Base-by-base conservation (phyloP, 345 rosid genomes). In the Eucalyptus dawsonii region DNA sequence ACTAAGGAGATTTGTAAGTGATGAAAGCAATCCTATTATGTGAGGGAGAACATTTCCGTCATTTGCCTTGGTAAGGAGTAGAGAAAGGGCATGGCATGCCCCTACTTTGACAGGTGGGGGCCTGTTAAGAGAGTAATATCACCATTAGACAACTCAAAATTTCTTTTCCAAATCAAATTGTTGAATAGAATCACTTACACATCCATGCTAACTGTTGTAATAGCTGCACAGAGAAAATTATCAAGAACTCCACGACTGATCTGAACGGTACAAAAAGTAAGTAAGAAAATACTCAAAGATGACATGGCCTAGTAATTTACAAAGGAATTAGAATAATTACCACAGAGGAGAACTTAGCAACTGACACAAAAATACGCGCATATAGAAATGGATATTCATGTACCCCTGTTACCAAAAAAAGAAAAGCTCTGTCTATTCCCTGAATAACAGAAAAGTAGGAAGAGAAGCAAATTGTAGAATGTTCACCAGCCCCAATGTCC, bases 91-190 rank as follows among this genome's bases (percentile, higher is more conserved):
- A 87, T 93, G 94, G 91, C 99, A 97, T 83, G 98, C 99, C 87
- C 99, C 99, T 88, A 96, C 96, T 95, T 97, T 97, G 89, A 96
- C 98, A 80, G 97, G 94, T 87, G 97, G 96, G 80, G 99, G 96
- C 90, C 99, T 97, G 95, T 86, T 87, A 88, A 89, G 60, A 88
- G 60, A 88, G 89, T 45, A 34, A 47, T 16, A 88, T 80, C 88
- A 80, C 72, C 47, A 88, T 87, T 86, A 86, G 83, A 88, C 88
- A 88, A 91, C 88, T 90, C 90, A 86, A 69, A 87, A 80, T 85
- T 83, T 85, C 34, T 45, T 37, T 42, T 76, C 83, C 85, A 22
- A 40, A 47, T 54, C 87, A 87, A 87, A 87, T 24, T 67, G 51
- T 47, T 37, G 89, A 88, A 88, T 24, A 86, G 50, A 65, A 58